Evolutionary conservation across 208 protist species (phyloP).

Genomic region (Crithidia sp.): DNA sequence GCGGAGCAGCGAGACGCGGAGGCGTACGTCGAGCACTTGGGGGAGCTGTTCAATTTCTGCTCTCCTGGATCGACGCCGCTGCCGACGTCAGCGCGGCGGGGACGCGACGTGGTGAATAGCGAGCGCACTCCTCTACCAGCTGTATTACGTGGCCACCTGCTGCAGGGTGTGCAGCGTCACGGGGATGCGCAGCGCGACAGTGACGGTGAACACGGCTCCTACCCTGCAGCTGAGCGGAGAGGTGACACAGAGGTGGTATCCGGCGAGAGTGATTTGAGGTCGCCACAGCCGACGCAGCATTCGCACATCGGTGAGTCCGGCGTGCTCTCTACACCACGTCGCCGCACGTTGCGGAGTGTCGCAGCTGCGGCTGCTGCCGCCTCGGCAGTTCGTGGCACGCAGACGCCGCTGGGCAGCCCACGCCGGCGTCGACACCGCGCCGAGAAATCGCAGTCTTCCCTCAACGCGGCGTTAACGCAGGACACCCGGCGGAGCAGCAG

Average conservation of each 20-base stretch:
- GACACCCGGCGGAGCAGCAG: neutral
- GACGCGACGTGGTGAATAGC: neutral
- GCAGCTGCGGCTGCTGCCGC: conserved; percentile 3
- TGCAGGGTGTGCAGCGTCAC: neutral
- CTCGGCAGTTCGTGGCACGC: neutral
- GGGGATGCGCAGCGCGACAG: neutral
- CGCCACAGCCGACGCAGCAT: neutral
- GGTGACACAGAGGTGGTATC: no score
- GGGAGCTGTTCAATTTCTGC: conserved; percentile 41
- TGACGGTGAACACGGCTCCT: neutral
- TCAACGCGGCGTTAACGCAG: neutral
- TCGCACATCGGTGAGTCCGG: neutral
- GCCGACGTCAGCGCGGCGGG: conserved; percentile 13
- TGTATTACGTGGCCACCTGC: neutral
- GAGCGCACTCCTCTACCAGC: neutral
- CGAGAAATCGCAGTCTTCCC: neutral
- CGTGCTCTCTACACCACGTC: conserved; percentile 18
- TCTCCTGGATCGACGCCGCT: conserved; percentile 48
- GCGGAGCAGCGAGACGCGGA: conserved; percentile 31
- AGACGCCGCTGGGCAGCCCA: neutral
- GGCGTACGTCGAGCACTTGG: conserved; percentile 37
- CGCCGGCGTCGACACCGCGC: conserved; percentile 4
- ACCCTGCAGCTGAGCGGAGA: no score
- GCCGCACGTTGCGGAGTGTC: conserved; percentile 21
- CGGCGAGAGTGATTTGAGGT: neutral